Base-by-base conservation (phyloP, 2,329 filamentous ascomycete genomes). In the Penicillium sp. region DNA sequence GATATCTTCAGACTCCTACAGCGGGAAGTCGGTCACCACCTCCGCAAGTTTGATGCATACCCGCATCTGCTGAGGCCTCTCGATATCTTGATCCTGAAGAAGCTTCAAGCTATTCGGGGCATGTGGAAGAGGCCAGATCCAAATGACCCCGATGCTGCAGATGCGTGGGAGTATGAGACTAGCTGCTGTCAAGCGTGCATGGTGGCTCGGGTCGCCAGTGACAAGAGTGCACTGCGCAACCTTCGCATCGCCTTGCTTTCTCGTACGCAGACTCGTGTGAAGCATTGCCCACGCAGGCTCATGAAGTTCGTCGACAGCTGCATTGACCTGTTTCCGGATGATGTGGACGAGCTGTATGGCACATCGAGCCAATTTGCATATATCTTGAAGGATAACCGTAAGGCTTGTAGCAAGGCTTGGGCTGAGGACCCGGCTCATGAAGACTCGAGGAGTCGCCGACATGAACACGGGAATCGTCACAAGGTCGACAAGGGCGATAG, bases 121-220 rank as follows among this genome's bases (percentile, higher is more conserved):
- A 61, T 72, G 53, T 73, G 69, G 70, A 56, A 62, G 29, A 42
- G 47, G 8, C 53, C 52, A 7, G 11, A 42, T 8, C 31, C 37
- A 29, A 38, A 49, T 12, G 11, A 27, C 27, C 19, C 46, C 7
- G 30, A 36, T 29, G 10, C 30, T 25, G 6, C 55, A 41, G 13
- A 51, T 28, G 28, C 46, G 40, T 48, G 56, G 59, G 11, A 27
- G 7, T 66, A 64, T 35, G 68, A 73, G 51, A 49, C 44, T 16
- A 66, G 70, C 40, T 41, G 51, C 8, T 74, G 72, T 49, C 55
- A 67, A 25, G 72, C 65, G 0, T 74, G 72, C 38, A 70, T 72
- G 41, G 35, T 74, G 9, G 57, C 64, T 6, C 59, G 65, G 0
- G 55, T 74, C 11, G 59, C 61, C 1, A 42, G 50, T 0, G 52